These are phyloP conservation scores for Neofusicoccum parvum DNA, from an alignment of 2,329 filamentous ascomycete species.

Conservation along the genomic window DNA sequence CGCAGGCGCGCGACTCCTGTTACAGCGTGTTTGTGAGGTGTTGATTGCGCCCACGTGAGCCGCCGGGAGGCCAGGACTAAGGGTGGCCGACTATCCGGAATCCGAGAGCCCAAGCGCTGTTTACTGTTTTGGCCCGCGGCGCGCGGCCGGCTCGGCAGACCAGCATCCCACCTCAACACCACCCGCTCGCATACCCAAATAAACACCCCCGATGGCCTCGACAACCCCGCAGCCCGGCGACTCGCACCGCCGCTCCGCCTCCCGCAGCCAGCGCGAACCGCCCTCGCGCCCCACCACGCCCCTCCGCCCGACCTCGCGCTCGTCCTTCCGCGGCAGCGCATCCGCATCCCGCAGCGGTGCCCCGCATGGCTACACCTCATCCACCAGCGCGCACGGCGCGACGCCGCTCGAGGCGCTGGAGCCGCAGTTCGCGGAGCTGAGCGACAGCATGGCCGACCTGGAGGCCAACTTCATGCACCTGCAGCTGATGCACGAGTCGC, in stretches of 20 bases:
- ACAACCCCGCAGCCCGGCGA: slow-evolving; percentile 24
- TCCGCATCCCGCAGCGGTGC: slow-evolving; percentile 45
- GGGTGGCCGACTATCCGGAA: background rate
- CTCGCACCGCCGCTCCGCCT: slow-evolving; percentile 52
- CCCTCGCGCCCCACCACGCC: slow-evolving; percentile 85
- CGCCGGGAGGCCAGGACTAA: background rate
- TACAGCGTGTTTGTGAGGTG: background rate
- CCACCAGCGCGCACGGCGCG: slow-evolving; percentile 48
- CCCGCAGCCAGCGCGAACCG: slow-evolving; percentile 52
- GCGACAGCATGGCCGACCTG: slow-evolving; percentile 90
- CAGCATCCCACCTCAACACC: background rate
- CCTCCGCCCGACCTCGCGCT: slow-evolving; percentile 84
- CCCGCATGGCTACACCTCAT: slow-evolving; percentile 31
- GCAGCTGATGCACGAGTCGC: slow-evolving; percentile 92
- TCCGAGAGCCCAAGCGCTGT: background rate
- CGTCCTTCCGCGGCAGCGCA: slow-evolving; percentile 71
- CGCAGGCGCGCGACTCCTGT: background rate
- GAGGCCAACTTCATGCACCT: slow-evolving; percentile 98
- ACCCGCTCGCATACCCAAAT: background rate
- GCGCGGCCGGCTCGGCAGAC: too few species aligned
- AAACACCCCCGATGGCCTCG: slow-evolving; percentile 25
- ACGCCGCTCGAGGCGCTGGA: slow-evolving; percentile 80
- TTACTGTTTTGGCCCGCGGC: background rate
- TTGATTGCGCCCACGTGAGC: background rate
- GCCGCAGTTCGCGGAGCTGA: slow-evolving; percentile 88